Base-by-base conservation (phyloP, 371 early-diverging fungal genomes). In the Apophysomyces elegans region DNA sequence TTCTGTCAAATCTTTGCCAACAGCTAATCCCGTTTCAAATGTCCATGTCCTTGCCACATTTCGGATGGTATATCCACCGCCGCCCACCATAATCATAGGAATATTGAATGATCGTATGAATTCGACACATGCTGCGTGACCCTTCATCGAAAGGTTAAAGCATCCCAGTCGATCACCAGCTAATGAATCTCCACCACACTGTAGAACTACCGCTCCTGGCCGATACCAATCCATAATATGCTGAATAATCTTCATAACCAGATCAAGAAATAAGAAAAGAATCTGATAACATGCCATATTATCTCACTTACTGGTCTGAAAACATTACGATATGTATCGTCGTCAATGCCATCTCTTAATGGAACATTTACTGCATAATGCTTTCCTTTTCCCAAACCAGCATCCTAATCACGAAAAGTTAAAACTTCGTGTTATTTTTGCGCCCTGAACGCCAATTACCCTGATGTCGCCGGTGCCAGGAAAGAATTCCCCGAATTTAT, bases 131-230 rank as follows among this genome's bases (percentile, higher is more conserved):
- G 87, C 84, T 0, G 94, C 95, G 66, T 98, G 84, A n/a, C 84
- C 80, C 69, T 73, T 70, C 90, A 95, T 92, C 5, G 95, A 94
- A 41, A 99, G 77, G 78, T 99, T 99, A 81, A 99, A 99, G 77
- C 97, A 95, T 12, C 99, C 99, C 43, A 99, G 83, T 56, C 96
- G 91, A 77, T 99, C 99, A 13, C 98, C 98, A 13, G 95, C 92
- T 32, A 99, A 79, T 54, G 99, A 99, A 74, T 99, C 99, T 0
- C 99, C 97, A 59, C 99, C 99, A 73, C 96, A 95, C 76, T 99
- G 99, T 71, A 99, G 74, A 18, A 99, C 96, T 43, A 99, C 87
- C 0, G 92, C 99, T 37, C 93, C 92, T 7, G 99, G 99, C 32
- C 90, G 85, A 80, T 93, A 99, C 80, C 88, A 87, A 18, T 96